Evolutionary conservation across 768 basidiomycete species (phyloP), one percentile per base, ranked within the genome.

Genomic region (Panus rudis): DNA sequence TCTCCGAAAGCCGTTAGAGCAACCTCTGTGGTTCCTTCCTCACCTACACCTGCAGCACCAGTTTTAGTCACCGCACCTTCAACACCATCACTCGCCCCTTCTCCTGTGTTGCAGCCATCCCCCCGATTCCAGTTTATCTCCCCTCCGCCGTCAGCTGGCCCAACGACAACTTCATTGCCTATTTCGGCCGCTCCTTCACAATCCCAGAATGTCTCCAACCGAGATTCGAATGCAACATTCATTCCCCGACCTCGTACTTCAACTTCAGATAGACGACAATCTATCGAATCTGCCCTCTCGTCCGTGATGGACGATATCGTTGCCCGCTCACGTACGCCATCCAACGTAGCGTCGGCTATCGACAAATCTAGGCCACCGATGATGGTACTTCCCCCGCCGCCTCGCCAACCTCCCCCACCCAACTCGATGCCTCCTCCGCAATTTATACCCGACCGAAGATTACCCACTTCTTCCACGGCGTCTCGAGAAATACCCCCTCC

Each of bases 351-450:
- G 21, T 65, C 71, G 8, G 62, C 71, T 4, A 72, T 81, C 22
- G 85, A 88, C 66, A 91, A 84, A 67, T 76, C 84, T 14, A 79
- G 78, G 41, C 92, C 91, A 35, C 89, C 91, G 0, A 89, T 79
- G 63, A 88, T 91, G 84, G 66, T 77, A 22, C 65, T 92, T 21
- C 69, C 69, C 3, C 88, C 88, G 0, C 88, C 89, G 1, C 88
- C 88, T 3, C 83, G 84, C 5, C 78, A 76, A 43, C 68, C 75
- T 40, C 85, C 88, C 0, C 87, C 87, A 7, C 87, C 88, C 4
- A 70, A 75, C 2, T 68, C 54, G 51, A 85, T 88, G 86, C 78
- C 69, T 13, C 89, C 89, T 10, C 88, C 89, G 1, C 54, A 72
- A 12, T 84, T 82, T 57, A 77, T 91, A 50, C 87, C 89, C 20